Percentiles rank a stretch among this genome's conserved stretches.
phyloP scores from a whole-genome alignment of 345 rosid genomes.

The Toxicodendron radicans region DNA sequence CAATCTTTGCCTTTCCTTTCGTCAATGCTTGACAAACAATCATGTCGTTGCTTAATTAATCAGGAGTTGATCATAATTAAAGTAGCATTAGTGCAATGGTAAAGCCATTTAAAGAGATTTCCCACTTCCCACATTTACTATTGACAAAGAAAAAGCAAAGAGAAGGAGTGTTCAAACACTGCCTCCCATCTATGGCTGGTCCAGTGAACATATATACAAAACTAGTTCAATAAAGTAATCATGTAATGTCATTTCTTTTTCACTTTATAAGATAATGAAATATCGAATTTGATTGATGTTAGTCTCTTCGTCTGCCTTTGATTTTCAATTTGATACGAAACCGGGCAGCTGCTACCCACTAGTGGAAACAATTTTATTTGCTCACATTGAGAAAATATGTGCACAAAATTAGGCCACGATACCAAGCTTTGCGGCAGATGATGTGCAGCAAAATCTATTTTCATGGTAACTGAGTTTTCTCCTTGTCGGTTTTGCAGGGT shows the following conservation, averaged over 20 bases:
- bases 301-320: background rate
- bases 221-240: background rate
- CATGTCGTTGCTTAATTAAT: background rate
- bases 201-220: background rate
- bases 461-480: background rate
- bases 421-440: background rate
- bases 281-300: background rate
- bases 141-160: background rate
- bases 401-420: background rate
- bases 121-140: background rate
- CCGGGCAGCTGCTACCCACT: background rate
- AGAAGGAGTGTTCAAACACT: background rate
- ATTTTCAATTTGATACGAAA: background rate
- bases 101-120: slow-evolving; percentile 2
- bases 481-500: slow-evolving; percentile 47
- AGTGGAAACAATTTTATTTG: background rate
- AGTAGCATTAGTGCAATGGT: background rate
- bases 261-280: background rate
- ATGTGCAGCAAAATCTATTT: background rate
- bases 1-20: background rate
- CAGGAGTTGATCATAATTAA: background rate
- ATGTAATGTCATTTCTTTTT: background rate
- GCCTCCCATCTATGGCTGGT: background rate
- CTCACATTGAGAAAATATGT: background rate
- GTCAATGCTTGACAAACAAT: background rate